These are phyloP conservation scores for Hansenula sp. DNA, from an alignment of 1,139 yeast species.

Conservation along the genomic window DNA sequence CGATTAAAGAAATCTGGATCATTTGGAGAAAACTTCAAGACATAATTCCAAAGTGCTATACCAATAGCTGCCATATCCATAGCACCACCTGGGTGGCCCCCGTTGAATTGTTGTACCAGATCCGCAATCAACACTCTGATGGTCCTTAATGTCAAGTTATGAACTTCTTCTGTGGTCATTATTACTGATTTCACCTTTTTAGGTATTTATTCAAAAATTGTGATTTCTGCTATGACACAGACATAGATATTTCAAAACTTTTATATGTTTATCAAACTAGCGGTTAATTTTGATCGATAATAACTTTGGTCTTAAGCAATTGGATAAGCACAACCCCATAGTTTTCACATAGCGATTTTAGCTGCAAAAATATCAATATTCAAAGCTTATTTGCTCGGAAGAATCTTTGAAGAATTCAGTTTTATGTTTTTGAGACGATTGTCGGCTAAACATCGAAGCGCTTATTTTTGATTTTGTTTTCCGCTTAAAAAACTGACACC, in stretches of 20 bases:
- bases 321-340: too few relatives aligned
- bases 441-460: too few relatives aligned
- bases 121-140: slow-evolving; percentile 27
- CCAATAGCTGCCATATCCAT: slow-evolving; percentile 40
- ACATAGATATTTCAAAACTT: too few relatives aligned
- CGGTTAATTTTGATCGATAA: neutral
- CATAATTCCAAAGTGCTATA: slow-evolving; percentile 32
- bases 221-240: too few relatives aligned
- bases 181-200: neutral
- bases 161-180: slow-evolving; percentile 8
- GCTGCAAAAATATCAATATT: too few relatives aligned
- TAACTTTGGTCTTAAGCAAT: too few relatives aligned
- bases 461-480: too few relatives aligned
- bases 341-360: too few relatives aligned
- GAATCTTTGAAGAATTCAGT: too few relatives aligned
- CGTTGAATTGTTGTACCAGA: slow-evolving; percentile 32
- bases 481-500: too few relatives aligned
- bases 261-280: neutral
- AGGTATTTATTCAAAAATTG: neutral
- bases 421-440: too few relatives aligned
- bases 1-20: slow-evolving; percentile 31
- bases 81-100: slow-evolving; percentile 37
- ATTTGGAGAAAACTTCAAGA: slow-evolving; percentile 28
- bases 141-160: slow-evolving; percentile 15
- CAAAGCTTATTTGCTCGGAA: too few relatives aligned